A percentile compares a stretch with the other conserved stretches of the same genome.
These are phyloP conservation scores for Dujonia santamariae DNA, from an alignment of 1,139 yeast genomes.

Conservation along the genomic window DNA sequence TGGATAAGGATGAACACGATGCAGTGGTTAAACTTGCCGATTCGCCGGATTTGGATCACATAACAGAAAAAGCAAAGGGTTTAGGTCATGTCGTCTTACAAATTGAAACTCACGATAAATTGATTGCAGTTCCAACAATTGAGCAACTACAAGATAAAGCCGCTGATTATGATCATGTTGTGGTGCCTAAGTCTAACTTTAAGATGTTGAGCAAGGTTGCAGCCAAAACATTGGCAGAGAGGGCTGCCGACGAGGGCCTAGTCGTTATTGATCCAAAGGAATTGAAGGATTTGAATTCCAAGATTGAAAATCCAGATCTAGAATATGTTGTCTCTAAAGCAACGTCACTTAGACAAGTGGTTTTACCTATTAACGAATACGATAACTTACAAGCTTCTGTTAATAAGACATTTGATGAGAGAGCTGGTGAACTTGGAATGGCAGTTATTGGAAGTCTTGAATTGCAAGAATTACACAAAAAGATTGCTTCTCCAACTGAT, in stretches of 20 bases:
- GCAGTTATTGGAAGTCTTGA: conserved; percentile 10
- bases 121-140: conserved; percentile 19
- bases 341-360: conserved; percentile 12
- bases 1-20: conserved; percentile 15
- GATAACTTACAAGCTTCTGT: conserved; percentile 20
- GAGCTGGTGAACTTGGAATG: conserved; percentile 14
- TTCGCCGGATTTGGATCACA: conserved; percentile 14
- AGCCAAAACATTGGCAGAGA: conserved; percentile 1
- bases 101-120: conserved; percentile 3
- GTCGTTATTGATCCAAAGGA: conserved; percentile 13
- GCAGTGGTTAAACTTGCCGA: conserved; percentile 12
- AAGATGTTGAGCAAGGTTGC: not conserved
- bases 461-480: conserved; percentile 12
- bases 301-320: conserved; percentile 17
- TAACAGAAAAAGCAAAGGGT: conserved; percentile 10
- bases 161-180: conserved; percentile 17
- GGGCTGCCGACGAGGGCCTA: conserved; percentile 7
- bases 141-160: conserved; percentile 22
- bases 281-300: conserved; percentile 14
- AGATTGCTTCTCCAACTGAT: conserved; percentile 14
- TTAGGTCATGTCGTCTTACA: conserved; percentile 14
- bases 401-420: conserved; percentile 12
- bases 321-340: conserved; percentile 26
- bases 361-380: conserved; percentile 21
- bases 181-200: conserved; percentile 13